Conservation (phyloP, 2,329 filamentous ascomycete species). For the Aspergillus calidoustus region DNA sequence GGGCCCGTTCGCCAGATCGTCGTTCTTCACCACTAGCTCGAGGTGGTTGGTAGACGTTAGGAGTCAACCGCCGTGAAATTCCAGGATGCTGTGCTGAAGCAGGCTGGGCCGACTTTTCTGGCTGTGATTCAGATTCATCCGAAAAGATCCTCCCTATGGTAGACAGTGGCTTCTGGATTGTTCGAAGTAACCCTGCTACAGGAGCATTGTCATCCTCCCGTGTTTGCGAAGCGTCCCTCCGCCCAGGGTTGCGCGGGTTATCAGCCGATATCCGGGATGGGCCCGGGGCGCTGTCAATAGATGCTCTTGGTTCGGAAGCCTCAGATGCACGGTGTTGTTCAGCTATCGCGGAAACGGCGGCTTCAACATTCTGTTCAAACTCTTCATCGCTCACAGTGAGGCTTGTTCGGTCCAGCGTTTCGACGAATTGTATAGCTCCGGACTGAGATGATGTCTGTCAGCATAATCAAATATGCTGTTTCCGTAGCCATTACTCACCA, state of each 20-base stretch:
- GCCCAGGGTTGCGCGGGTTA: slow-evolving; percentile 57
- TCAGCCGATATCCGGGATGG: slow-evolving; percentile 64
- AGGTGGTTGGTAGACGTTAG: slow-evolving; percentile 51
- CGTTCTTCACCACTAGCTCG: slow-evolving; percentile 43
- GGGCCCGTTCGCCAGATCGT: slow-evolving; percentile 31
- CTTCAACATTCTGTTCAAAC: slow-evolving; percentile 95
- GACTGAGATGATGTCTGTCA: slow-evolving; percentile 30
- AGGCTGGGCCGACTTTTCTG: slow-evolving; percentile 38
- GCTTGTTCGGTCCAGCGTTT: slow-evolving; percentile 91
- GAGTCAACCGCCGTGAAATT: slow-evolving; percentile 56
- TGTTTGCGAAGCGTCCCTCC: slow-evolving; percentile 40
- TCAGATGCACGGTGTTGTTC: slow-evolving; percentile 75
- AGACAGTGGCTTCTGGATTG: slow-evolving; percentile 86
- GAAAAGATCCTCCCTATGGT: slow-evolving; percentile 96
- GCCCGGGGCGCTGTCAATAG: slow-evolving; percentile 59
- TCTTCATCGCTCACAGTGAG: slow-evolving; percentile 93
- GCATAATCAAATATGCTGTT: neutral
- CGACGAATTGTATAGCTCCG: slow-evolving; percentile 93
- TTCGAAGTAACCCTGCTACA: slow-evolving; percentile 81
- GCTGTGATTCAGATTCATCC: slow-evolving; percentile 59
- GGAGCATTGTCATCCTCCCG: slow-evolving; percentile 75
- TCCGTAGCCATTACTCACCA: slow-evolving; percentile 58
- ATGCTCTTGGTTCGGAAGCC: slow-evolving; percentile 43
- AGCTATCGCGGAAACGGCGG: slow-evolving; percentile 91
- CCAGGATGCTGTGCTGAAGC: slow-evolving; percentile 53